Base-by-base conservation (phyloP, 164 flowering plant species). In the Euptelea pleiosperma region DNA sequence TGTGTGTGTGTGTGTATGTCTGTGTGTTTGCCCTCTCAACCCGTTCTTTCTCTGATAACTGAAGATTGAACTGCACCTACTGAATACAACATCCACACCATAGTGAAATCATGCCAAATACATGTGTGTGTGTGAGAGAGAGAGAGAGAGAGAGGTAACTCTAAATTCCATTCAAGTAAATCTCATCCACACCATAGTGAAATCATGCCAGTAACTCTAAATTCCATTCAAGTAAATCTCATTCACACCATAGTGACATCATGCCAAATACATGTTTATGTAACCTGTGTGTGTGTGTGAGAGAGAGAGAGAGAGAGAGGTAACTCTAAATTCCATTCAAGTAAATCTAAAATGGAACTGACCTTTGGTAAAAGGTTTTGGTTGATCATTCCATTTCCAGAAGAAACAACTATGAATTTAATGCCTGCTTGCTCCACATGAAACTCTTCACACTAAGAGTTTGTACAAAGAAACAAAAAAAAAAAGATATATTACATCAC, bases 21-120 rank as follows among this genome's bases (percentile, higher is more conserved):
- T n/a, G n/a, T n/a, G n/a, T n/a, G n/a, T 81, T 83, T 29, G 86
- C 89, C 68, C 87, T 74, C 57, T 93, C 96, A 40, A 54, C 63
- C 51, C 62, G 75, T 70, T 93, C 99, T 67, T 86, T 86, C 70
- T 93, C 92, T 60, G 97, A 84, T 53, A 93, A 56, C 61, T 83
- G 81, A 47, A 90, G 77, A 73, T 80, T 93, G 67, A 93, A 93
- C 58, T 90, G 96, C 46, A 93, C 83, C 97, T 92, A 84, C 63
- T 19, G 51, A 60, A 63, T 52, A 14, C 51, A 66, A 46, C 40
- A 43, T 30, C 46, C 52, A 41, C 3, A 46, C 4, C 14, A 58
- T 6, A 18, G 31, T 21, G 21, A 34, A n/a, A 22, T 25, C 12
- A 33, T 15, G 22, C 16, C 6, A 53, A 31, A 45, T 30, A n/a